Base-by-base conservation (phyloP, 2,329 filamentous ascomycete genomes). In the Byssoonygena ceratinophila region DNA sequence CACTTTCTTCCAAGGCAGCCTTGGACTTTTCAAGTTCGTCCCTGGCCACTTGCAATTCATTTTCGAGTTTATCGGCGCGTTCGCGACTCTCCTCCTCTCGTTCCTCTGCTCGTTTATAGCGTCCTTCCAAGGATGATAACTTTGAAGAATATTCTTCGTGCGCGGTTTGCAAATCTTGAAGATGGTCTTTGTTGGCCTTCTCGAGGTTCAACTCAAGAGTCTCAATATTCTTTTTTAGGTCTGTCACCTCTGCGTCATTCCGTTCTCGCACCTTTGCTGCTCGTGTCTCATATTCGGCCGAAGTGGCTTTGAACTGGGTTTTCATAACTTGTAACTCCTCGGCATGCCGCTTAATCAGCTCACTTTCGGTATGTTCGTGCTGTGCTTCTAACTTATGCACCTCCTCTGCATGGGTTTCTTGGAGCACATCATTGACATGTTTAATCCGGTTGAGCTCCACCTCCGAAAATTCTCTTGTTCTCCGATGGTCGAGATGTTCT, bases 401-500 rank as follows among this genome's bases (percentile, higher is more conserved):
- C 52, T 88, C 83, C 34, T 80, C 77, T 49, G 84, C 81, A 61
- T 92, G 85, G 31, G 81, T 78, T 44, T 76, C 76, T 59, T 87
- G 85, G 16, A 90, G 71, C 6, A 78, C 78, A 46, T 91, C 83
- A 52, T 87, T 87, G 58, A 84, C 76, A 32, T 75, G 78, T 57
- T 81, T 83, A 46, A 85, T 74, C 36, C 79, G 71, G 55, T 68
- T 66, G 39, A 82, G 59, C 55, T 85, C 82, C 14, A 77, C 65
- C 6, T 70, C 66, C 16, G 70, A 72, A 1, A 73, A 73, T 54
- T 85, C 81, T 56, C 82, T 84, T 1, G 79, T 77, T 57, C 78
- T 81, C 23, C 79, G 77, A 65, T 87, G 83, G 56, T 89, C 83
- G 5, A 82, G 79, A 61, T 85, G 81, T 62, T 89, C 85, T 60